Base-by-base conservation (phyloP, 108 stramenopile species). In the Fragilariopsis cylindrus region DNA sequence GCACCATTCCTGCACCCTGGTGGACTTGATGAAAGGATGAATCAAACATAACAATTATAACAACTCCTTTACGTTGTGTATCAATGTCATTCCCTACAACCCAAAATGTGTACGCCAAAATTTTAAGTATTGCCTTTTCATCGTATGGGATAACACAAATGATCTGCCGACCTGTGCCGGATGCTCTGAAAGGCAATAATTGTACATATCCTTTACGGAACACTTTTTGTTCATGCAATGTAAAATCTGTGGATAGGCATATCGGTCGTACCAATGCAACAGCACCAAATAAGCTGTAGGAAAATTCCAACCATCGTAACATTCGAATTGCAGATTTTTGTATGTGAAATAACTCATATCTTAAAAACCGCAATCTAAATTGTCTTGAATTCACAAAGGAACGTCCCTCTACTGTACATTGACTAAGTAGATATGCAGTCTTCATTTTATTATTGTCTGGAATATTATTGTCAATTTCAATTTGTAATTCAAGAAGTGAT, bases 321-420 rank as follows among this genome's bases (percentile, higher is more conserved):
- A 82, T 40, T 8, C 82, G 78, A 9, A 41, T 21, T 2, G 78
- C 82, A 13, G 82, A 78, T 16, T 71, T 65, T 3, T 39, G 42
- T 2, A 70, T 75, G 76, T 79, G 75, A 48, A 82, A 82, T 12
- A 45, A 57, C 19, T 82, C 82, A 13, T 75, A 69, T 48, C 82
- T 46, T 30, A 82, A 74, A 69, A 82, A 82, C 57, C 70, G 75
- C 43, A 82, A 75, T 9, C 82, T 65, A 50, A 82, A 79, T 44
- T 76, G 45, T 5, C 7, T 8, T 30, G 12, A 21, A 39, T 60
- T 21, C 1, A 30, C 58, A 30, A 41, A 60, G 30, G 30, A 30
- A 30, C 30, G 30, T 30, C 30, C 30, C 30, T 60, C 11, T 21
- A 60, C 41, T 60, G 19, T 60, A 60, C 6, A 40, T 11, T 19